These are phyloP conservation scores for Aspergillus sp. DNA, from an alignment of 2,329 filamentous ascomycete genomes.

Conservation along the genomic window DNA sequence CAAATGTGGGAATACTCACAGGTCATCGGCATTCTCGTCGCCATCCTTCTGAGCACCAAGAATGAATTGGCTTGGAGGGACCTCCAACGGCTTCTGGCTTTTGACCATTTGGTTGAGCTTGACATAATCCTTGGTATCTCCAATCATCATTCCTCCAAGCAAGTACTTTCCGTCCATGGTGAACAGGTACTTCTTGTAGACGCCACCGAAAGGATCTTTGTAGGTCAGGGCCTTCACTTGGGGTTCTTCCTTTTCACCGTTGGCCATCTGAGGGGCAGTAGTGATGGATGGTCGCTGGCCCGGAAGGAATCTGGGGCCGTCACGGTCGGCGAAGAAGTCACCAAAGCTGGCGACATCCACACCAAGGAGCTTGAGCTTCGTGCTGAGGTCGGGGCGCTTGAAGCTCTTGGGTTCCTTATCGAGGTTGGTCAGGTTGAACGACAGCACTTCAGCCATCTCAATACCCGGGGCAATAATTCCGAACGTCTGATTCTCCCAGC, in stretches of 20 bases:
- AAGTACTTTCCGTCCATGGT: conserved; percentile 86
- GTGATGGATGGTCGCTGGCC: conserved; percentile 43
- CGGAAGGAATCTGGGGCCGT: conserved; percentile 75
- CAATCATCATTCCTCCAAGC: conserved; percentile 96
- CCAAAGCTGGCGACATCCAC: conserved; percentile 92
- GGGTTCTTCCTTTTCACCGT: conserved; percentile 41
- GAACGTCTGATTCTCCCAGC: conserved; percentile 82
- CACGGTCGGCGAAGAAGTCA: conserved; percentile 86
- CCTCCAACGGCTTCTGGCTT: conserved; percentile 72
- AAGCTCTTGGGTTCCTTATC: conserved; percentile 67
- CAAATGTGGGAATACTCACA: conserved; percentile 43
- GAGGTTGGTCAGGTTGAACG: conserved; percentile 85
- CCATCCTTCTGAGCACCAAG: conserved; percentile 71
- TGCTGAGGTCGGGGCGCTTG: conserved; percentile 82
- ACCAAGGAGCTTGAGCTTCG: conserved; percentile 83
- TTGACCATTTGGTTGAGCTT: conserved; percentile 87
- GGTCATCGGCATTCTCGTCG: conserved; percentile 71
- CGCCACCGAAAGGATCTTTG: conserved; percentile 79
- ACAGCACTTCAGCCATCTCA: conserved; percentile 88
- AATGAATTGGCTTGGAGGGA: conserved; percentile 78
- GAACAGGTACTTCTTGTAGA: conserved; percentile 94
- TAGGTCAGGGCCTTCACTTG: conserved; percentile 82
- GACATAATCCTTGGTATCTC: conserved; percentile 85
- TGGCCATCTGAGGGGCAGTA: conserved; percentile 43
- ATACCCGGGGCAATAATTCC: conserved; percentile 86